Conservation (phyloP, 1,284 basidiomycete species). For the Microbotryum saponariae region DNA sequence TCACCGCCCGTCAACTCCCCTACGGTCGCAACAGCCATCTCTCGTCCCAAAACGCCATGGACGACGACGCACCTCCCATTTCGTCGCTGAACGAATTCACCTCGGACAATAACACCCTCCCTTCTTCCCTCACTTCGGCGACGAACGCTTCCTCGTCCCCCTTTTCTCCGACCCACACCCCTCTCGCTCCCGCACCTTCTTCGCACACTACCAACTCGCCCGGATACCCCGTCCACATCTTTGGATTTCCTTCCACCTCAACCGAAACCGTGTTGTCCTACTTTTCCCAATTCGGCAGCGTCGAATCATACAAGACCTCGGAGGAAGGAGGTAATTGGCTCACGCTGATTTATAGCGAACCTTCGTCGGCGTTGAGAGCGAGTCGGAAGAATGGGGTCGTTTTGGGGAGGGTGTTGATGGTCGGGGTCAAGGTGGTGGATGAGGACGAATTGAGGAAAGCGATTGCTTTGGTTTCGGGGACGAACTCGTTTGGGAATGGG, state of each 20-base stretch:
- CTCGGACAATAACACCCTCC: not conserved
- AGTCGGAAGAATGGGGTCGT: conserved; percentile 69
- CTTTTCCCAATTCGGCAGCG: conserved; percentile 33
- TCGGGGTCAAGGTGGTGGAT: conserved; percentile 57
- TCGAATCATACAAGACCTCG: conserved; percentile 26
- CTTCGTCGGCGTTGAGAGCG: conserved; percentile 62
- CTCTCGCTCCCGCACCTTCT: conserved; percentile 2
- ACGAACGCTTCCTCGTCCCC: conserved; percentile 12
- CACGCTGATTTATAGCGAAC: conserved; percentile 50
- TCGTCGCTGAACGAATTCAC: conserved; percentile 32
- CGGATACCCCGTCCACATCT: conserved; percentile 33
- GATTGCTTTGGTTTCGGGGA: not conserved
- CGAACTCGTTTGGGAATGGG: not conserved
- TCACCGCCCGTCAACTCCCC: conserved; percentile 18
- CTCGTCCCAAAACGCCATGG: conserved; percentile 25
- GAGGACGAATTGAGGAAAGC: conserved; percentile 44
- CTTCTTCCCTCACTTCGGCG: conserved; percentile 3
- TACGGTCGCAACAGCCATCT: conserved; percentile 24
- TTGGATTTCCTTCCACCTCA: conserved; percentile 35
- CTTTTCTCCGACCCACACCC: not conserved
- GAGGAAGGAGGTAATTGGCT: conserved; percentile 38
- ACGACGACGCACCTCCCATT: conserved; percentile 36
- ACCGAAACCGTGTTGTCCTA: conserved; percentile 30
- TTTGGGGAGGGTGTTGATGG: conserved; percentile 63
- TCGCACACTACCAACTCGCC: not conserved